Conservation (phyloP, 2,329 filamentous ascomycete genomes). For the Pseudogymnoascus sp. region DNA sequence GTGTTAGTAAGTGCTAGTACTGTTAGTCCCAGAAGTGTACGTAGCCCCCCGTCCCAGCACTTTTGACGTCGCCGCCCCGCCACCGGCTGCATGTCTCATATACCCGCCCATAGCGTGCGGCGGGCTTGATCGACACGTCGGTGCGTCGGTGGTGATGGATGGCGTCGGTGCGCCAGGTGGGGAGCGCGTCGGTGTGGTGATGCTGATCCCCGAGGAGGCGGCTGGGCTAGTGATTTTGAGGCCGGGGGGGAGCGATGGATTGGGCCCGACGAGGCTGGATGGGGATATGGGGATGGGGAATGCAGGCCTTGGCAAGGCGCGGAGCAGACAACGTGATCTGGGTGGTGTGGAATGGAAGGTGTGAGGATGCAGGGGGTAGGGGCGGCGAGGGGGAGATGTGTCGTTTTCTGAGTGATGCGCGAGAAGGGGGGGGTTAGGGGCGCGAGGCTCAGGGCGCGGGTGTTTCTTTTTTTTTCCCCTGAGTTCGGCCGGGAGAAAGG, state of each 20-base stretch:
- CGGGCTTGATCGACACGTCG: not conserved
- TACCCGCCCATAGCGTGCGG: not conserved
- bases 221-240: not conserved
- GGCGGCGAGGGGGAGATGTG: not conserved
- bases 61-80: not conserved
- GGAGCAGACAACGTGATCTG: too few species aligned
- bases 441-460: not conserved
- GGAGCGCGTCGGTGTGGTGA: not conserved
- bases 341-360: not conserved
- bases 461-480: not conserved
- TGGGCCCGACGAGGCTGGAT: not conserved
- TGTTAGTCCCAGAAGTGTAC: too few species aligned
- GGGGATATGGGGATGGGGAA: not conserved
- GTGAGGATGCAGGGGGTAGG: not conserved
- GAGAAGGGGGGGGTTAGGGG: not conserved
- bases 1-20: not conserved
- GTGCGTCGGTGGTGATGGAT: not conserved
- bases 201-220: not conserved
- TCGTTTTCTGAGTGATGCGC: not conserved
- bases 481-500: not conserved
- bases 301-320: not conserved
- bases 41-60: not conserved
- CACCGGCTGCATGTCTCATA: not conserved
- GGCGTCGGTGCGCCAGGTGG: not conserved
- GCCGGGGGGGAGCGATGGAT: not conserved